Percentiles rank a stretch among this genome's conserved stretches.
These are phyloP conservation scores for Irpex sp. DNA, from an alignment of 1,284 basidiomycete species.

Conservation along the genomic window DNA sequence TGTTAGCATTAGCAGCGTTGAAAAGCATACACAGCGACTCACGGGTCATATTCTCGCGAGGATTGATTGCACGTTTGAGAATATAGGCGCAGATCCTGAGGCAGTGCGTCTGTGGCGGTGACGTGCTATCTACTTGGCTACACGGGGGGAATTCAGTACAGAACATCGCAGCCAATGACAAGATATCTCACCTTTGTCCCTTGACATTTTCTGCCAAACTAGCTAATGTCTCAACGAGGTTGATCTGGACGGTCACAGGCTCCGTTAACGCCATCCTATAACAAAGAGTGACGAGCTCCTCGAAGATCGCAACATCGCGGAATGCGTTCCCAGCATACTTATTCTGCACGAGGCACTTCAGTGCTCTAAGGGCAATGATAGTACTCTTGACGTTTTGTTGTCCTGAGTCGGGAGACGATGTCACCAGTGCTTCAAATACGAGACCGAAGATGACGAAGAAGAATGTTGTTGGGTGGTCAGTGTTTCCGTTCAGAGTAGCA, in stretches of 20 bases:
- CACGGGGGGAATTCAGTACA: neutral
- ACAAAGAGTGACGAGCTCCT: slow-evolving; percentile 86
- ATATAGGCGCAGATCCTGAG: slow-evolving; percentile 80
- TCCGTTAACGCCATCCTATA: slow-evolving; percentile 92
- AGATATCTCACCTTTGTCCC: slow-evolving; percentile 10
- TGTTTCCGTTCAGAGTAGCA: slow-evolving; percentile 23
- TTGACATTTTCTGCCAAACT: slow-evolving; percentile 60
- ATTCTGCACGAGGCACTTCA: slow-evolving; percentile 76
- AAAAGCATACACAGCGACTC: slow-evolving; percentile 25
- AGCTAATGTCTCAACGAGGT: slow-evolving; percentile 74
- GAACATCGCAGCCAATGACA: neutral
- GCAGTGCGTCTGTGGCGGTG: slow-evolving; percentile 59
- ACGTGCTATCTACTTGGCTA: neutral
- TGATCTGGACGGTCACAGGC: slow-evolving; percentile 65
- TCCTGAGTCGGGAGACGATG: slow-evolving; percentile 49
- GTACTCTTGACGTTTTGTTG: slow-evolving; percentile 40
- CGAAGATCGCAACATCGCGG: slow-evolving; percentile 79
- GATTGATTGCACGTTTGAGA: slow-evolving; percentile 64
- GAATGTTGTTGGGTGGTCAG: slow-evolving; percentile 74
- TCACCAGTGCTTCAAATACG: slow-evolving; percentile 85
- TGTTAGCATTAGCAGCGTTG: neutral
- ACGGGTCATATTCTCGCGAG: slow-evolving; percentile 56
- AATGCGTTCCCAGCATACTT: slow-evolving; percentile 82
- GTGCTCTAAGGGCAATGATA: slow-evolving; percentile 72
- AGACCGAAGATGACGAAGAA: slow-evolving; percentile 93